These are phyloP conservation scores for Exophiala xenobiotica DNA, from an alignment of 2,329 filamentous ascomycete species.

Conservation along the genomic window DNA sequence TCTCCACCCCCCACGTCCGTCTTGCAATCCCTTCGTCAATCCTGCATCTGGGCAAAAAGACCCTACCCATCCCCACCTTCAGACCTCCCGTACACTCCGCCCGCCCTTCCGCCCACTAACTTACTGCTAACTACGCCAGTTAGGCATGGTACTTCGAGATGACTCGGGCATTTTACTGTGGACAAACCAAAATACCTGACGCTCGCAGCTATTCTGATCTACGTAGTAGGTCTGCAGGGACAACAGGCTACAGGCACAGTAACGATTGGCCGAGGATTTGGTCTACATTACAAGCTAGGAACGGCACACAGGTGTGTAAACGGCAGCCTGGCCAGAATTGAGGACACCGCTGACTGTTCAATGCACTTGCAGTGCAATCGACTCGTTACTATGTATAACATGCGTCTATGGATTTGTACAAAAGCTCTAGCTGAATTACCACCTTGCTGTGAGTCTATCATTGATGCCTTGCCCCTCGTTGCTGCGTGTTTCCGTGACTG, in stretches of 20 bases:
- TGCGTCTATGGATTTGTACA: conserved; percentile 10
- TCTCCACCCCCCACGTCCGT: background rate
- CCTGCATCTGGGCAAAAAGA: background rate
- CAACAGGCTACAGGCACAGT: background rate
- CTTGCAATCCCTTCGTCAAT: background rate
- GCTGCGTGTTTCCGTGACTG: conserved; percentile 18
- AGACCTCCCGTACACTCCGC: background rate
- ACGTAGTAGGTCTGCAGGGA: background rate
- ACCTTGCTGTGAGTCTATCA: background rate
- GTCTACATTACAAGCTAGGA: too few species aligned
- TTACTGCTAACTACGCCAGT: too few species aligned
- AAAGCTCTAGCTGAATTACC: background rate
- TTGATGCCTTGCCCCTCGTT: conserved; percentile 19
- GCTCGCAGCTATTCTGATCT: too few species aligned
- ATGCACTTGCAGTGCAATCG: too few species aligned
- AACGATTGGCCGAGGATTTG: too few species aligned
- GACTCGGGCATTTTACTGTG: too few species aligned
- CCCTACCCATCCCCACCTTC: too few species aligned
- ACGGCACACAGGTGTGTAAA: background rate
- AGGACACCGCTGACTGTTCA: too few species aligned
- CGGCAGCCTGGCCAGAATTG: background rate
- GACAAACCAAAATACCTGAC: too few species aligned
- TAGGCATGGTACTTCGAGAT: too few species aligned
- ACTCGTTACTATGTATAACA: background rate
- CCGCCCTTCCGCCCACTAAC: background rate